A percentile compares a stretch with the other conserved stretches of the same genome.
These are phyloP conservation scores for Artemisia argyi DNA, from an alignment of 129 eudicot species.

Conservation along the genomic window DNA sequence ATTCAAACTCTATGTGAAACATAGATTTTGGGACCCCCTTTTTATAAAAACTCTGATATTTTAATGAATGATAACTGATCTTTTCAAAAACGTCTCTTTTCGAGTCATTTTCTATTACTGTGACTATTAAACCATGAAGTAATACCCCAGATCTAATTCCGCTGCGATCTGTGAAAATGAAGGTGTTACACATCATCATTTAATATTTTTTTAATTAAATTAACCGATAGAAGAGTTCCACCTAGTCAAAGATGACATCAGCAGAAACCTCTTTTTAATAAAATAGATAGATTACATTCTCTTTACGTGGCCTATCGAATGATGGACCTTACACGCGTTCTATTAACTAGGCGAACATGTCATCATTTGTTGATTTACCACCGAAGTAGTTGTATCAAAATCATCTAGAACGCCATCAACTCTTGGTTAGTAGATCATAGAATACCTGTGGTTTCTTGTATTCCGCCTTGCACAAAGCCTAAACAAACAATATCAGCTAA, in stretches of 20 bases:
- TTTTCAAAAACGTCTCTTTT: too few species aligned
- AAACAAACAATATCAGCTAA: slow-evolving; percentile 8
- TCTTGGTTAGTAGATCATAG: slow-evolving; percentile 58
- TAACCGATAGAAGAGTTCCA: not conserved
- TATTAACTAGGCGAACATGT: not conserved
- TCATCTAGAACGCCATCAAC: slow-evolving; percentile 16
- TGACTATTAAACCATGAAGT: too few species aligned
- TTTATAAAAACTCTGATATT: too few species aligned
- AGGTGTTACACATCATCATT: too few species aligned
- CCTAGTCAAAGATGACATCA: not conserved
- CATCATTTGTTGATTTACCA: slow-evolving; percentile 12
- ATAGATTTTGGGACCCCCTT: too few species aligned
- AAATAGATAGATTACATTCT: slow-evolving; percentile 20
- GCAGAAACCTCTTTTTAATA: not conserved
- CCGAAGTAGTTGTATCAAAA: slow-evolving; percentile 6
- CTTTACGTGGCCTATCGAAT: not conserved
- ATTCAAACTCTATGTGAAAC: too few species aligned
- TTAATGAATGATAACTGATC: too few species aligned
- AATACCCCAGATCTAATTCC: too few species aligned
- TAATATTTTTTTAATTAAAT: too few species aligned
- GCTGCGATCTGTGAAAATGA: too few species aligned
- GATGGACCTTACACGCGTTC: slow-evolving; percentile 8
- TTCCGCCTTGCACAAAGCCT: slow-evolving; percentile 59
- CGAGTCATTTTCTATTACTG: too few species aligned
- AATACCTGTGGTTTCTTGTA: slow-evolving; percentile 78